A percentile compares a stretch with the other conserved stretches of the same genome.
phyloP scores from a whole-genome alignment of 139 green algal species.

The Chlamydomonas applanata region DNA sequence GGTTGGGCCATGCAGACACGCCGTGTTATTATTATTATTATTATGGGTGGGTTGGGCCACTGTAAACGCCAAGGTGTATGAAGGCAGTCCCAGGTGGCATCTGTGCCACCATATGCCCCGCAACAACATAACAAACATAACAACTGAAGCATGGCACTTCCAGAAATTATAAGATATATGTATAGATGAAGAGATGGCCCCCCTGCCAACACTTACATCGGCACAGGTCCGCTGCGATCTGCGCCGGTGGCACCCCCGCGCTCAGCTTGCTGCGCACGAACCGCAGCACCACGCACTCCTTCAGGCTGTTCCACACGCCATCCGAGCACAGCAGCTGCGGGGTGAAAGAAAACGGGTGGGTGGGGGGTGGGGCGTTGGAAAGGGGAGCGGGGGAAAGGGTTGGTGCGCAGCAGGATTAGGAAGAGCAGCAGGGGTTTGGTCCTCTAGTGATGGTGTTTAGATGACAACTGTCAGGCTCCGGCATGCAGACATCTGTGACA shows the following conservation, averaged over 20 bases:
- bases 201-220: slow-evolving; percentile 10
- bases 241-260: slow-evolving; percentile 4
- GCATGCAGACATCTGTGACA: too few species aligned
- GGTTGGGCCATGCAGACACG: too few species aligned
- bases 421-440: too few species aligned
- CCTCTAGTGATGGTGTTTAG: too few species aligned
- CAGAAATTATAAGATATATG: neutral
- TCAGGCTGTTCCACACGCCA: slow-evolving; percentile 34
- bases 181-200: too few species aligned
- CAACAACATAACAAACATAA: neutral
- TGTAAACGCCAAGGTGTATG: neutral
- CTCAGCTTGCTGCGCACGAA: slow-evolving; percentile 17
- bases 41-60: too few species aligned
- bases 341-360: neutral
- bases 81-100: neutral
- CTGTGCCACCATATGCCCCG: neutral
- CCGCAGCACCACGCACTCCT: slow-evolving; percentile 17
- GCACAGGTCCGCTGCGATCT: neutral
- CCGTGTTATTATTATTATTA: too few species aligned
- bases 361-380: too few species aligned
- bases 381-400: slow-evolving; percentile 27
- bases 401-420: slow-evolving; percentile 13
- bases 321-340: slow-evolving; percentile 30
- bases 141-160: neutral
- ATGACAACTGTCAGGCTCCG: too few species aligned